Evolutionary conservation across 768 basidiomycete species (phyloP), one percentile per base, ranked within the genome.

Genomic region (Leccinum sublutescens): DNA sequence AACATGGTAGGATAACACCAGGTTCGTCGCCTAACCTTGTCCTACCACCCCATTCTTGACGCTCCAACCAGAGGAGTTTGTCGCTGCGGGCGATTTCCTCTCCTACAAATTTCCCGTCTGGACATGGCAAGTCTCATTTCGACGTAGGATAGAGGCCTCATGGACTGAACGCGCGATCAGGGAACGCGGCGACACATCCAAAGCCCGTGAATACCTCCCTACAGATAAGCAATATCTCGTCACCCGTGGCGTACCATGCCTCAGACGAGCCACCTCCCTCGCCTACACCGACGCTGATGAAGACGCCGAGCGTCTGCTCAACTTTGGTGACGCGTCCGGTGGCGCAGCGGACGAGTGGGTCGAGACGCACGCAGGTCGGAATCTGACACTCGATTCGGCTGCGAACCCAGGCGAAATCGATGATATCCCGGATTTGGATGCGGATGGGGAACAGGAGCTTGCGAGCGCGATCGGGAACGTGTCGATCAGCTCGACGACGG

Each of bases 41-140:
- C 21, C 4, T n/a, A 4, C 25, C 38, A 4, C n/a, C 62, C 54
- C 19, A 58, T 40, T 50, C 60, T 49, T 62, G 59, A 68, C 61
- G 51, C 54, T 54, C 19, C 36, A 29, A 53, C 15, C 71, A 91
- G 96, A 99, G 85, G 97, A 98, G 75, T 98, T 97, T 69, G 93
- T 98, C 29, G 94, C 93, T 15, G 97, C 97, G 8, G 97, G 97
- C 55, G 97, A 99, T 74, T 98, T 98, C 76, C 78, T 99, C 59
- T 81, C 88, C 7, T 98, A 98, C 85, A 99, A 99, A 79, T 99
- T 99, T 76, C 93, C 93, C 11, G 94, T 97, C 25, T 99, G 97
- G 97, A 80, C 86, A 68, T 99, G 97, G 97, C 93, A 58, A 66
- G 89, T 21, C 2, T 7, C 29, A 45, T 21, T 15, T 7, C 4